Conservation (phyloP, 1,284 basidiomycete species). For the Acaromyces ingoldii region DNA sequence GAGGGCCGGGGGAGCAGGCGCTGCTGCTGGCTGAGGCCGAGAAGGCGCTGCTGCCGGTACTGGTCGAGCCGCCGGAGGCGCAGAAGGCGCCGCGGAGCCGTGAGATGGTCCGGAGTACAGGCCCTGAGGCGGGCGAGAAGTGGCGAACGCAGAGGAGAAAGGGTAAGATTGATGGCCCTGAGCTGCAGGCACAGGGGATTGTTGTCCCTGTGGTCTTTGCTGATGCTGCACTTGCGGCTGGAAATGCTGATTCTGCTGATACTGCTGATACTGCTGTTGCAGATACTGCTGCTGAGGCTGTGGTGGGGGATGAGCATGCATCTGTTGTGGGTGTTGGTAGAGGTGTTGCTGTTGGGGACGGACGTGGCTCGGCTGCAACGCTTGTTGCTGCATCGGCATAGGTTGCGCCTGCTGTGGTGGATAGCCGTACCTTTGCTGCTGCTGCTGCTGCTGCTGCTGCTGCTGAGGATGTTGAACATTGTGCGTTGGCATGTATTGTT, state of each 20-base stretch:
- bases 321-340: background rate
- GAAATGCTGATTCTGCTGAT: background rate
- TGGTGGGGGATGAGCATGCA: too few relatives aligned
- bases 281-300: too few relatives aligned
- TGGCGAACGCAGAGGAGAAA: background rate
- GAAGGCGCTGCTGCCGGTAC: background rate
- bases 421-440: background rate
- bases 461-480: background rate
- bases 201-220: background rate
- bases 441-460: slow-evolving; percentile 3
- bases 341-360: background rate
- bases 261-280: too few relatives aligned
- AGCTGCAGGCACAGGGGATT: background rate
- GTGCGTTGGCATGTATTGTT: background rate
- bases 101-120: background rate
- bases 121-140: background rate
- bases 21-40: background rate
- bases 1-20: too few relatives aligned
- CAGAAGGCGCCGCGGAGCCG: background rate
- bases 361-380: background rate
- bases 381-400: background rate
- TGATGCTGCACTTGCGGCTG: background rate
- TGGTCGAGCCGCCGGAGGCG: background rate
- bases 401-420: background rate
- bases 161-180: background rate